Evolutionary conservation across 768 basidiomycete genomes (phyloP).

Genomic region (Lactarius vividus): DNA sequence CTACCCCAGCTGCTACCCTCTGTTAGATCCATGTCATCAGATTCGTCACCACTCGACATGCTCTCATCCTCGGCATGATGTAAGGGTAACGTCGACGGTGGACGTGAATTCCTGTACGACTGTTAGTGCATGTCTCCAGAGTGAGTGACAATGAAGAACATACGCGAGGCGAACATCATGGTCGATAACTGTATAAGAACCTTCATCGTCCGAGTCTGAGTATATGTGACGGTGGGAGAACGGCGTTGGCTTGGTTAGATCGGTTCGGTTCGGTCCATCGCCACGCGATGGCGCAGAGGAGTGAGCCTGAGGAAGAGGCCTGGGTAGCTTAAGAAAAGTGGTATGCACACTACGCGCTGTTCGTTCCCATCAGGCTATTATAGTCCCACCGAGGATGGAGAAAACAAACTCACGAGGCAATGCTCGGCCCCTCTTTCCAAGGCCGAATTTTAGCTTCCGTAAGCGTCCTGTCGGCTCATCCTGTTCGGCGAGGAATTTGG

Average conservation of each 20-base stretch:
- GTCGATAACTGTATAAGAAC: slow-evolving; percentile 59
- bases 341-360: slow-evolving; percentile 15
- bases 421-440: slow-evolving; percentile 6
- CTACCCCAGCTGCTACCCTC: slow-evolving; percentile 43
- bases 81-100: slow-evolving; percentile 39
- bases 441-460: slow-evolving; percentile 45
- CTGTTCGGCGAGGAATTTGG: slow-evolving; percentile 64
- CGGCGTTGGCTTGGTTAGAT: slow-evolving; percentile 17
- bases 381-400: background rate
- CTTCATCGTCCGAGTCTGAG: slow-evolving; percentile 69
- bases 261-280: background rate
- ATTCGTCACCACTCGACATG: slow-evolving; percentile 72
- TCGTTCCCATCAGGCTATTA: slow-evolving; percentile 1
- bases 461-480: slow-evolving; percentile 68
- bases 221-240: slow-evolving; percentile 16
- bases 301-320: slow-evolving; percentile 2
- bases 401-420: background rate
- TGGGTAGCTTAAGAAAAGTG: slow-evolving; percentile 16
- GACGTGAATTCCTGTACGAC: slow-evolving; percentile 49
- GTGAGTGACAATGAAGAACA: slow-evolving; percentile 29
- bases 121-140: slow-evolving; percentile 6
- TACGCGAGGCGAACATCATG: slow-evolving; percentile 73
- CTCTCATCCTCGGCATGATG: slow-evolving; percentile 45
- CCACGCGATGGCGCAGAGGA: background rate
- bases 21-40: slow-evolving; percentile 70